These are phyloP conservation scores for Volvariella surrecta DNA, from an alignment of 1,284 basidiomycete species.

Conservation along the genomic window DNA sequence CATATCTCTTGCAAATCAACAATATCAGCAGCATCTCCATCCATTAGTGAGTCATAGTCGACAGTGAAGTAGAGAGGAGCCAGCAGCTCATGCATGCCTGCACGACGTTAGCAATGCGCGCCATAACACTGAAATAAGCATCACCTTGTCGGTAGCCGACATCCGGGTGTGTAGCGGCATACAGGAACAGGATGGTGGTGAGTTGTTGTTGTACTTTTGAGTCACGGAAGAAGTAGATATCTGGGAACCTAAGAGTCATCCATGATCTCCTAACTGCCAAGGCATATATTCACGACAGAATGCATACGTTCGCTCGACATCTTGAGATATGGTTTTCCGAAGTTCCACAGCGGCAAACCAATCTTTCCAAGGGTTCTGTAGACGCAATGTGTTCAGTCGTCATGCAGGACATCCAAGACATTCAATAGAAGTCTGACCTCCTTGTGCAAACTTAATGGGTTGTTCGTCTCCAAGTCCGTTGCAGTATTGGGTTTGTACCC, in stretches of 20 bases:
- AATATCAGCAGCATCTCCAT: constrained; percentile 22
- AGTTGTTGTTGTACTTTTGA: constrained; percentile 69
- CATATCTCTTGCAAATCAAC: constrained; percentile 49
- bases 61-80: constrained; percentile 78
- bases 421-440: constrained; percentile 38
- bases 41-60: constrained; percentile 64
- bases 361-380: constrained; percentile 83
- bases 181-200: constrained; percentile 80
- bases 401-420: background rate
- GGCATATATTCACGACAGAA: too few relatives aligned
- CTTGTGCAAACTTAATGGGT: constrained; percentile 81
- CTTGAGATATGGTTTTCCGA: constrained; percentile 80
- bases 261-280: background rate
- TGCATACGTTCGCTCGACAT: constrained; percentile 83
- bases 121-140: background rate
- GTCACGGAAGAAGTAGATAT: constrained; percentile 80
- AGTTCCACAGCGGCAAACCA: constrained; percentile 88
- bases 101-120: background rate
- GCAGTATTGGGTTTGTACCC: constrained; percentile 20
- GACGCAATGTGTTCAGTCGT: background rate
- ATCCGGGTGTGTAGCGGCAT: constrained; percentile 65
- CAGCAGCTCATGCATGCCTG: constrained; percentile 89
- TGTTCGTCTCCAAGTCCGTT: constrained; percentile 57
- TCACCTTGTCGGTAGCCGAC: constrained; percentile 83
- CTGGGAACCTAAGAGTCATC: constrained; percentile 65